Conservation (phyloP, 495 filamentous ascomycete species). For the Penicillium verhagenii region DNA sequence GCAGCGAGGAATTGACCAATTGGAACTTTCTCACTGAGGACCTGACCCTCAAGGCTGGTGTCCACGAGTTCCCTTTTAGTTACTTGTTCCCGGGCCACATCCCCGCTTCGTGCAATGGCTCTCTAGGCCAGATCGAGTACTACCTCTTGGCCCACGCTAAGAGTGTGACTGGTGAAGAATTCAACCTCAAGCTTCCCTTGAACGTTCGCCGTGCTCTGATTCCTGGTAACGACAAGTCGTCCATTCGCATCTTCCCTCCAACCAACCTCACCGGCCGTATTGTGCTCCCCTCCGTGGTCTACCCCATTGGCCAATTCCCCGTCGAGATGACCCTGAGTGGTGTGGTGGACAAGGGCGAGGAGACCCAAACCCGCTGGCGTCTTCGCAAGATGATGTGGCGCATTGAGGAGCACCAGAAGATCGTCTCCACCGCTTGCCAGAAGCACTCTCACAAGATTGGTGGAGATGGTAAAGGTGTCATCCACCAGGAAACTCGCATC, state of each 20-base stretch:
- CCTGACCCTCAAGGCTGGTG: conserved; percentile 58
- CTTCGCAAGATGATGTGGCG: conserved; percentile 89
- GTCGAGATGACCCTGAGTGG: conserved; percentile 79
- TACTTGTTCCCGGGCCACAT: conserved; percentile 83
- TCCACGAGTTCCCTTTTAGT: conserved; percentile 88
- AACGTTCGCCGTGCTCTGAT: conserved; percentile 73
- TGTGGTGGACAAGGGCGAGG: conserved; percentile 61
- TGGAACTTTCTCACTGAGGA: conserved; percentile 77
- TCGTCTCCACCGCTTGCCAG: conserved; percentile 76
- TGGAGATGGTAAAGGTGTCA: conserved; percentile 69
- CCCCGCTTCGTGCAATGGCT: conserved; percentile 74
- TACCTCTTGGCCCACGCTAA: conserved; percentile 70
- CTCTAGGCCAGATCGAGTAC: conserved; percentile 75
- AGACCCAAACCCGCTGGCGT: conserved; percentile 74
- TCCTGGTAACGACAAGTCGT: conserved; percentile 70
- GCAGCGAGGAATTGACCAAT: conserved; percentile 66
- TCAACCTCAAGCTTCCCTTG: conserved; percentile 63
- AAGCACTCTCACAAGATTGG: conserved; percentile 74
- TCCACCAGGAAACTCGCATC: conserved; percentile 72
- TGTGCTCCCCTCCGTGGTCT: conserved; percentile 74
- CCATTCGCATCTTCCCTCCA: conserved; percentile 90
- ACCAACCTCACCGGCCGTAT: conserved; percentile 86
- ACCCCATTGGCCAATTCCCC: conserved; percentile 83
- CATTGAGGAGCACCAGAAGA: conserved; percentile 80
- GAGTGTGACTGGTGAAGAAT: conserved; percentile 57